Percentiles rank a stretch among this genome's conserved stretches.
phyloP scores from a whole-genome alignment of 352 stramenopile species.

The Stephanocyclus meneghinianus region DNA sequence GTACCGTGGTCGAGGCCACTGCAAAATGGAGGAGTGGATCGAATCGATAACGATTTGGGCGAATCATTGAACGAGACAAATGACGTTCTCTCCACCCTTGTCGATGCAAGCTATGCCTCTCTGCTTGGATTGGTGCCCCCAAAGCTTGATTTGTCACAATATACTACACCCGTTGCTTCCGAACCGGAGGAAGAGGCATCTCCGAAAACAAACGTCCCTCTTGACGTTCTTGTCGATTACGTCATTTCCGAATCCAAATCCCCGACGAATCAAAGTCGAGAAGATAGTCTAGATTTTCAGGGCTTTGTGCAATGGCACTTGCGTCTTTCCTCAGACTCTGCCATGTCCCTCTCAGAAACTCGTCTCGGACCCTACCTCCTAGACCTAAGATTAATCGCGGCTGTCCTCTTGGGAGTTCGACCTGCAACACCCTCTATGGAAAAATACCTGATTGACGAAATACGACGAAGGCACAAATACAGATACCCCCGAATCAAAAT shows the following conservation, averaged over 20 bases:
- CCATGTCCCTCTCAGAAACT: constrained; percentile 37
- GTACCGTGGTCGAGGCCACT: constrained; percentile 15
- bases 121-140: constrained; percentile 58
- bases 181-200: constrained; percentile 7
- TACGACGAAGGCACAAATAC: constrained; percentile 70
- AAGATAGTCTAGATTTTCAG: constrained; percentile 37
- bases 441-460: constrained; percentile 60
- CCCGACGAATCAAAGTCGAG: not conserved
- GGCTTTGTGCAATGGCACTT: constrained; percentile 57
- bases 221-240: constrained; percentile 62
- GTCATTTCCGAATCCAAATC: constrained; percentile 47
- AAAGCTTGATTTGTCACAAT: constrained; percentile 47
- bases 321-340: constrained; percentile 19
- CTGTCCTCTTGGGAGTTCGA: constrained; percentile 74
- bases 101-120: constrained; percentile 57
- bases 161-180: constrained; percentile 1
- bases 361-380: constrained; percentile 65
- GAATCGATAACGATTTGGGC: constrained; percentile 18
- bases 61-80: constrained; percentile 22
- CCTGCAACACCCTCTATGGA: constrained; percentile 66
- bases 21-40: constrained; percentile 25
- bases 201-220: constrained; percentile 28
- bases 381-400: constrained; percentile 73
- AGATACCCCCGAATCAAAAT: constrained; percentile 63
- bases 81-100: constrained; percentile 29